Evolutionary conservation across 257 asterid genomes (phyloP).

Genomic region (Fraxinus quadrangulata): DNA sequence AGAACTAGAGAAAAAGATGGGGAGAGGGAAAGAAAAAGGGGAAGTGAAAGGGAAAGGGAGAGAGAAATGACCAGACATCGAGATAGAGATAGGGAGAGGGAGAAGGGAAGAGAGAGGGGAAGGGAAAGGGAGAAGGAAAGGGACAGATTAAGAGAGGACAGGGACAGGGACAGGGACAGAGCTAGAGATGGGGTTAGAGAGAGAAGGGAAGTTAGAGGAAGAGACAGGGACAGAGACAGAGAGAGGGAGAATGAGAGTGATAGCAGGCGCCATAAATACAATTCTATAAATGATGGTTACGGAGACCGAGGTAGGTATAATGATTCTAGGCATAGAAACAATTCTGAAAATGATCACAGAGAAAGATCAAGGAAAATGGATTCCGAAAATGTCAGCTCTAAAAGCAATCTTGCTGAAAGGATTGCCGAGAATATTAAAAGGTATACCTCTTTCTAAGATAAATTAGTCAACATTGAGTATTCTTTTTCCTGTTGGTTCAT

Average conservation of each 20-base stretch:
- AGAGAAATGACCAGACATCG: background rate
- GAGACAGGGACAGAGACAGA: conserved; percentile 42
- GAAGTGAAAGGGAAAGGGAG: conserved; percentile 14
- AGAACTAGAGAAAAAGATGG: conserved; percentile 38
- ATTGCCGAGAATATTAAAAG: conserved; percentile 43
- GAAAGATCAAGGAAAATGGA: conserved; percentile 44
- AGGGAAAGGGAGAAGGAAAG: conserved; percentile 40
- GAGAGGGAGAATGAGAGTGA: conserved; percentile 48
- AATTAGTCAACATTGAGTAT: conserved; percentile 6
- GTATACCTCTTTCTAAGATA: conserved; percentile 37
- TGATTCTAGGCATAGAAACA: conserved; percentile 55
- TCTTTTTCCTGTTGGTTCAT: conserved; percentile 11
- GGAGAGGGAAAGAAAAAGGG: conserved; percentile 33
- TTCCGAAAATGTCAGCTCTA: conserved; percentile 31
- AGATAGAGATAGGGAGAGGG: conserved; percentile 26
- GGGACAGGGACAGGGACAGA: conserved; percentile 34
- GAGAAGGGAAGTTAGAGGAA: conserved; percentile 45
- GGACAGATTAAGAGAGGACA: conserved; percentile 34
- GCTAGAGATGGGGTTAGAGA: conserved; percentile 40
- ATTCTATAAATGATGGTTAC: conserved; percentile 41
- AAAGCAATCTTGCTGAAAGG: conserved; percentile 34
- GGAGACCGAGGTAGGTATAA: conserved; percentile 38
- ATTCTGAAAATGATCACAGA: conserved; percentile 42
- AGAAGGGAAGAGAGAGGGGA: conserved; percentile 32
- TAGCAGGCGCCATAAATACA: conserved; percentile 48